phyloP scores from a whole-genome alignment of 2,329 filamentous ascomycete genomes.

The Didymella sp. region DNA sequence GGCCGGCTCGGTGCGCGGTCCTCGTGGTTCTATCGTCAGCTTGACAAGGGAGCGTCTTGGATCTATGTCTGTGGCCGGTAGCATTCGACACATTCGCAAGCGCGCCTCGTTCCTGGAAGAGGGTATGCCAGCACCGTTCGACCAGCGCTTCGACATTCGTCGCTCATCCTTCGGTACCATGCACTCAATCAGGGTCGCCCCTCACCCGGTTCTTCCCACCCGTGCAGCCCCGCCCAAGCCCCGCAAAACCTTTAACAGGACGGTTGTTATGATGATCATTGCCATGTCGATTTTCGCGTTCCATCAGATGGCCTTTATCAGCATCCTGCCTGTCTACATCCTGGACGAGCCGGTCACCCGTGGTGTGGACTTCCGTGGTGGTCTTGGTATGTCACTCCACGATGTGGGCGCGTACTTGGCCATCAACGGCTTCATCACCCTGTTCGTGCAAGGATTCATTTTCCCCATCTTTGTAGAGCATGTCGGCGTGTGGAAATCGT shows the following conservation, averaged over 20 bases:
- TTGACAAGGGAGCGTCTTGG: conserved; percentile 35
- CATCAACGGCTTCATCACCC: conserved; percentile 72
- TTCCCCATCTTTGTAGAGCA: conserved; percentile 70
- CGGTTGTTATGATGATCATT: conserved; percentile 78
- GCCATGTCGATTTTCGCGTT: conserved; percentile 89
- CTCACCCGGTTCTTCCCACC: conserved; percentile 34
- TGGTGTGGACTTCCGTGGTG: conserved; percentile 59
- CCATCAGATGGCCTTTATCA: conserved; percentile 88
- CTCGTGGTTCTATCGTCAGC: conserved; percentile 34
- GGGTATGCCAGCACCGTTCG: conserved; percentile 43
- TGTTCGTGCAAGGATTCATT: conserved; percentile 75
- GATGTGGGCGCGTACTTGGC: conserved; percentile 72
- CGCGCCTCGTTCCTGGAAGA: conserved; percentile 48
- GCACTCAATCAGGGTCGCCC: conserved; percentile 44
- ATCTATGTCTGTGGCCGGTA: conserved; percentile 41
- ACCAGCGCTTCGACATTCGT: conserved; percentile 46
- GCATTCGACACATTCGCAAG: conserved; percentile 45
- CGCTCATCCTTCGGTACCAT: conserved; percentile 48
- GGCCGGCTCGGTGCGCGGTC: conserved; percentile 32
- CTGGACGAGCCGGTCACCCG: conserved; percentile 68
- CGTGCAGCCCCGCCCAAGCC: conserved; percentile 26
- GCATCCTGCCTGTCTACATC: conserved; percentile 88
- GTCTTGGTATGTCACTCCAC: conserved; percentile 69
- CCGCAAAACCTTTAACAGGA: conserved; percentile 62
- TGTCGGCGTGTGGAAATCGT: conserved; percentile 71